Percentiles rank a stretch among this genome's conserved stretches.
These are phyloP conservation scores for Hibiscus tridactylites DNA, from an alignment of 345 rosid species.

Conservation along the genomic window DNA sequence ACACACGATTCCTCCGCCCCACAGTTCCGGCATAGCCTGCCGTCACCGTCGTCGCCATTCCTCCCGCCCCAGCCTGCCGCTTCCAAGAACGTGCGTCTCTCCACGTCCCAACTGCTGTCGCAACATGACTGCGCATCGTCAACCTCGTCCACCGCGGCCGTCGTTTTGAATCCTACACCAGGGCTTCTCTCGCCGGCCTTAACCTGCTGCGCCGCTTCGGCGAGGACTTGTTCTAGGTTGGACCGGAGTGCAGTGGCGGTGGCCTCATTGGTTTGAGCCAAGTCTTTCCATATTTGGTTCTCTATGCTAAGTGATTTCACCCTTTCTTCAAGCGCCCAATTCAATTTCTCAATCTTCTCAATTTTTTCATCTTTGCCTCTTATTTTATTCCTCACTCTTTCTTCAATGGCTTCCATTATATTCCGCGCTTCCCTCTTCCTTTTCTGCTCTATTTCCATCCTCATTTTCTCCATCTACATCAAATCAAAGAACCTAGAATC, in stretches of 20 bases:
- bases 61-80: not conserved
- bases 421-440: slow-evolving; percentile 46
- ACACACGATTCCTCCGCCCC: slow-evolving; percentile 57
- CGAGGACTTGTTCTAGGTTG: slow-evolving; percentile 56
- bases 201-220: slow-evolving; percentile 23
- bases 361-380: slow-evolving; percentile 64
- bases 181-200: slow-evolving; percentile 13
- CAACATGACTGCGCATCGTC: slow-evolving; percentile 75
- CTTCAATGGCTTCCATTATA: slow-evolving; percentile 50
- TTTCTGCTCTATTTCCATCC: slow-evolving; percentile 53
- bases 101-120: slow-evolving; percentile 40
- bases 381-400: slow-evolving; percentile 40
- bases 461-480: slow-evolving; percentile 74
- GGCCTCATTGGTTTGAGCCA: slow-evolving; percentile 75
- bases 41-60: not conserved
- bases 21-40: slow-evolving; percentile 53
- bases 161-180: slow-evolving; percentile 27
- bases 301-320: slow-evolving; percentile 53
- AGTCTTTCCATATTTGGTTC: slow-evolving; percentile 78
- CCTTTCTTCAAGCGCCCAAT: slow-evolving; percentile 62
- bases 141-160: slow-evolving; percentile 15
- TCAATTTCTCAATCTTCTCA: slow-evolving; percentile 51
- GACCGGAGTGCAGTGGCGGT: slow-evolving; percentile 58
- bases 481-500: not conserved
- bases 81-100: slow-evolving; percentile 8